Base-by-base conservation (phyloP, 208 protist genomes). In the Porcisia deanei region DNA sequence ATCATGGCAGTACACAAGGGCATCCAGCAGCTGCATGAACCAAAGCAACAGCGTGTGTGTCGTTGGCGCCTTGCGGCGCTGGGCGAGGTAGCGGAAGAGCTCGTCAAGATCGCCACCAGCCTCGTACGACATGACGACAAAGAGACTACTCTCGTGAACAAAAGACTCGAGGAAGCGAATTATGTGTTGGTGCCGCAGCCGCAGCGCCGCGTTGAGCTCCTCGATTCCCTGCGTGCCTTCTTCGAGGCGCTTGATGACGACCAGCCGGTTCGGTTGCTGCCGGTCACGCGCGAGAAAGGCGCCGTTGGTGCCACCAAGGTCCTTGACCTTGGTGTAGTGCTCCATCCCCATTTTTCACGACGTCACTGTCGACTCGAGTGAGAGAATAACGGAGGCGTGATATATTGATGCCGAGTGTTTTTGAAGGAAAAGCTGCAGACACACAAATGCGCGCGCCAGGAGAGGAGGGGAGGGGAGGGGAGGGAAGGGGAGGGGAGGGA, bases 71-170 rank as follows among this genome's bases (percentile, higher is more conserved):
- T 87, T 88, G 75, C 85, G 76, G 22, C 79, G 70, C 49, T 80
- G 60, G 7, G 47, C 64, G 18, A 94, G 85, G 45, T 82, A 75
- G 22, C 59, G 57, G 30, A 98, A 81, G 39, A 92, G 82, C 34
- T 82, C 76, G 16, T 95, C 87, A 10, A 98, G 77, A 55, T 96
- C 89, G n/a, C 94, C 94, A 45, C 95, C 93, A 8, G 85, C 74
- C 59, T 91, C 85, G 81, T 97, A 97, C 53, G 86, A 79, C 71
- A 92, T 80, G 34, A 98, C 94, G 0, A 94, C 91, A 78, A 94
- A 97, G 14, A 97, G 88, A 5, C 63, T 79, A 2, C 89, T 88
- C 30, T 92, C 80, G 71, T 89, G 82, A 6, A 91, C 54, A 64
- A 94, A 96, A 37, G 86, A 91, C 74, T 96, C 90, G 53, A 93